Percentiles rank a stretch among this genome's conserved stretches.
Evolutionary conservation across 306 rosid species (phyloP).

Genomic region (Vigna mungo): DNA sequence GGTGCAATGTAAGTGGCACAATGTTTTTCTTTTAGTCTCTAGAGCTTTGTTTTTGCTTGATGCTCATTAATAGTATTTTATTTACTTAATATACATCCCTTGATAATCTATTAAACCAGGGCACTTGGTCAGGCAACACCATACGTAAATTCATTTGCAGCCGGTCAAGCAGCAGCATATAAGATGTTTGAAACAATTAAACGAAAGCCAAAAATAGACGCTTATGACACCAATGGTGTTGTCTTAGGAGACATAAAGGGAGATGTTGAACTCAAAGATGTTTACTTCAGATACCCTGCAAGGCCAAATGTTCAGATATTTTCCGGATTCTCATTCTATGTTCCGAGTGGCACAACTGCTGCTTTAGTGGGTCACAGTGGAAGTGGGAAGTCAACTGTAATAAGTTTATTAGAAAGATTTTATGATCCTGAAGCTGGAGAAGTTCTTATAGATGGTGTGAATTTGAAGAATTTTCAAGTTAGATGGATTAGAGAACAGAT

Average conservation of each 20-base stretch:
- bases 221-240: constrained; percentile 67
- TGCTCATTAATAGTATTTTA: neutral
- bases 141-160: constrained; percentile 74
- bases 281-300: constrained; percentile 80
- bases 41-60: constrained; percentile 4
- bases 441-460: constrained; percentile 77
- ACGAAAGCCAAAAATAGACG: constrained; percentile 71
- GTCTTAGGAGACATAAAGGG: constrained; percentile 69
- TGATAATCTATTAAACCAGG: constrained; percentile 44
- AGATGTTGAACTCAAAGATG: constrained; percentile 78
- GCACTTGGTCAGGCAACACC: constrained; percentile 87
- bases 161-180: constrained; percentile 89
- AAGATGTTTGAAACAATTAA: constrained; percentile 87
- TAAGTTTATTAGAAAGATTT: constrained; percentile 82
- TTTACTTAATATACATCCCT: neutral
- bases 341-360: constrained; percentile 70
- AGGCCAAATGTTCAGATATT: constrained; percentile 81
- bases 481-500: constrained; percentile 80
- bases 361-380: constrained; percentile 98
- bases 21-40: neutral
- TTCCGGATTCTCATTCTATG: constrained; percentile 73
- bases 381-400: constrained; percentile 90
- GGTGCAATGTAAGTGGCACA: constrained; percentile 81
- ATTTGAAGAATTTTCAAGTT: constrained; percentile 65
- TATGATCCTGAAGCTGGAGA: constrained; percentile 91